Conservation (phyloP, 805 yeast genomes). For the Torulaspora maleeae region DNA sequence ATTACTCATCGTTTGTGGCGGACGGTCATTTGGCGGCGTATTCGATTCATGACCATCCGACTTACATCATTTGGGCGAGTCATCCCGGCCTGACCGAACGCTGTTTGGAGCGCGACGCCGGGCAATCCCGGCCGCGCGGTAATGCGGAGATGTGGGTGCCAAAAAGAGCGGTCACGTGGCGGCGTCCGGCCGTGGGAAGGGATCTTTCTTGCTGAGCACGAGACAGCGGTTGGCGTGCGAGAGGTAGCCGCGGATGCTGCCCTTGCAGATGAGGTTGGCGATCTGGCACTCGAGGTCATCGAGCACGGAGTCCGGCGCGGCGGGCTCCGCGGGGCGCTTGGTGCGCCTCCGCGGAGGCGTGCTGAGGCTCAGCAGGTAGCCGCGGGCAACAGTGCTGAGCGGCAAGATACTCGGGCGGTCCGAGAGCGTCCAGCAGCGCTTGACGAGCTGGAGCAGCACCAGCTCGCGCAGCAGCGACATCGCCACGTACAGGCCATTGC, state of each 20-base stretch:
- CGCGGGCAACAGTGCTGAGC: constrained; percentile 10
- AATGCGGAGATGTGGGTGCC: constrained; percentile 5
- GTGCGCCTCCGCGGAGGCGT: constrained; percentile 1
- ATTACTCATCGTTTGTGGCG: background rate
- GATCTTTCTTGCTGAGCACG: constrained; percentile 67
- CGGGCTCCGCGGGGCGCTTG: background rate
- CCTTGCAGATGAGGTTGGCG: constrained; percentile 59
- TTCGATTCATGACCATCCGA: background rate
- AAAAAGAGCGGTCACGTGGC: constrained; percentile 15
- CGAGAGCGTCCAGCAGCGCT: constrained; percentile 30
- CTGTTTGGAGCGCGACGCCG: background rate
- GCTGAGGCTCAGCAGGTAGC: constrained; percentile 4
- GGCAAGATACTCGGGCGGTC: constrained; percentile 20
- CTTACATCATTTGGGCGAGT: background rate
- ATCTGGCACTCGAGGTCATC: constrained; percentile 66
- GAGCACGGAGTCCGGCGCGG: constrained; percentile 13
- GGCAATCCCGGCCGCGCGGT: background rate
- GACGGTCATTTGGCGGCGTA: background rate
- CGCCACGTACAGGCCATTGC: constrained; percentile 56
- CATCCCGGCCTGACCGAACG: background rate
- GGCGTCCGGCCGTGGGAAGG: constrained; percentile 54
- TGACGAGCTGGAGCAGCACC: constrained; percentile 49
- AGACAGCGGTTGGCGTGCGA: constrained; percentile 70
- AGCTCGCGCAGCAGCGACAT: constrained; percentile 48
- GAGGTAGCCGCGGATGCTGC: constrained; percentile 70